phyloP scores from a whole-genome alignment of 805 yeast species.

The Candida silvatica region DNA sequence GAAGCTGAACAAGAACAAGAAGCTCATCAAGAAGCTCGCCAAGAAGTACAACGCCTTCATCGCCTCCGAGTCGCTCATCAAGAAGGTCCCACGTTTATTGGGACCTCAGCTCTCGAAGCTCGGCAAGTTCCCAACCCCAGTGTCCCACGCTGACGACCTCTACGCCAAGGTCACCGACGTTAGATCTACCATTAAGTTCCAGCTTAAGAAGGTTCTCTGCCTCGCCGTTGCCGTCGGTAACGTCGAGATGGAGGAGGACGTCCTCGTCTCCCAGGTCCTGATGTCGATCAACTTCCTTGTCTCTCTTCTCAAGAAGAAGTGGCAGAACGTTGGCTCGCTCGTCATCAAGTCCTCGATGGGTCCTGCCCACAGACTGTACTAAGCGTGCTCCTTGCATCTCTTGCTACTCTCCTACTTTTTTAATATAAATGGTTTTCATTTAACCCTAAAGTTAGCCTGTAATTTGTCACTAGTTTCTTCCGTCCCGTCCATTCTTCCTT shows the following conservation, averaged over 20 bases:
- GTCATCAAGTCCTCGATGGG: constrained; percentile 99
- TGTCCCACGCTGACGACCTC: constrained; percentile 98
- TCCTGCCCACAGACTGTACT: constrained; percentile 99
- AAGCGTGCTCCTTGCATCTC: too few relatives aligned
- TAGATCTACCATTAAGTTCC: constrained; percentile 99
- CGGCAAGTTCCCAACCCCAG: constrained; percentile 99
- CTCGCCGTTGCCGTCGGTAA: constrained; percentile 99
- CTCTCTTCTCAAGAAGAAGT: constrained; percentile 98
- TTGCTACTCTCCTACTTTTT: constrained; percentile 4
- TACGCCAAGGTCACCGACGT: constrained; percentile 94
- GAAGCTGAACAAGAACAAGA: constrained; percentile 99
- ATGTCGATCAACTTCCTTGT: constrained; percentile 99
- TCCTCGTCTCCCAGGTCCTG: constrained; percentile 94
- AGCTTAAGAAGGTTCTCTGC: constrained; percentile 99
- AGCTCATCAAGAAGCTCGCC: constrained; percentile 98
- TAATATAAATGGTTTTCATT: too few relatives aligned
- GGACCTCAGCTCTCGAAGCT: constrained; percentile 99
- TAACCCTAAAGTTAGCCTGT: too few relatives aligned
- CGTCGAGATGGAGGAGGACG: constrained; percentile 99
- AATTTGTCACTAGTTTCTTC: too few relatives aligned
- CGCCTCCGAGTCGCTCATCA: constrained; percentile 98
- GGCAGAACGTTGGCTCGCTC: constrained; percentile 99
- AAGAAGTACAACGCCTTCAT: constrained; percentile 99
- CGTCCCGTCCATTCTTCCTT: neutral
- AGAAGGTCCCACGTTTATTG: constrained; percentile 99